A percentile compares a stretch with the other conserved stretches of the same genome.
Evolutionary conservation across 163 green algal genomes (phyloP).

Genomic region (Scenedesmus sp.): DNA sequence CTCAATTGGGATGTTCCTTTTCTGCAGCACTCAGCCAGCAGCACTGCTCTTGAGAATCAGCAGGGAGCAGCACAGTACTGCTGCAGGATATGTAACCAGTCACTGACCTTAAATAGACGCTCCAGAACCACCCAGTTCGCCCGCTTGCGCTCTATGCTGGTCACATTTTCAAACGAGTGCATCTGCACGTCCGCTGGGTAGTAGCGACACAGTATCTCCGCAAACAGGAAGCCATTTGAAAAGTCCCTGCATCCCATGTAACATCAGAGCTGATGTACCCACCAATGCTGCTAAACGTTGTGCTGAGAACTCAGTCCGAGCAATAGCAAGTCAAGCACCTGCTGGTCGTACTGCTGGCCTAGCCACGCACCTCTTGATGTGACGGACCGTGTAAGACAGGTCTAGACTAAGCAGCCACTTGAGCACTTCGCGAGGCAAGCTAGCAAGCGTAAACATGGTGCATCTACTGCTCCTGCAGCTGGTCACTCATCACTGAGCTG

Average conservation of each 20-base stretch:
- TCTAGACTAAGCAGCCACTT: conserved; percentile 77
- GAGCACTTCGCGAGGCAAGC: conserved; percentile 66
- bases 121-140: conserved; percentile 80
- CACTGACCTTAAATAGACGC: conserved; percentile 77
- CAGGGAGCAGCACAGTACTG: neutral
- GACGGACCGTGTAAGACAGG: conserved; percentile 71
- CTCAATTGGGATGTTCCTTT: conserved; percentile 69
- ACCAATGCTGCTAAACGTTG: neutral
- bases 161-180: conserved; percentile 85
- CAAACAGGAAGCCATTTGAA: conserved; percentile 84
- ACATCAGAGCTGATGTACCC: neutral
- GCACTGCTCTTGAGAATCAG: neutral
- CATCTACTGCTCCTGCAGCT: neutral
- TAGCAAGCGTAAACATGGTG: conserved; percentile 34
- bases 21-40: conserved; percentile 56
- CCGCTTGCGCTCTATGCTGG: conserved; percentile 78
- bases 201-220: conserved; percentile 81
- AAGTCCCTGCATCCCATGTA: conserved; percentile 71
- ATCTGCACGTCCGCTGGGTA: conserved; percentile 81
- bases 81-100: neutral
- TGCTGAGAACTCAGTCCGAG: neutral
- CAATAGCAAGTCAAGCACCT: neutral
- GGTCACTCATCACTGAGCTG: neutral
- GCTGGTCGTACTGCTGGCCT: neutral
- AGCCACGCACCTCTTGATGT: conserved; percentile 63